Evolutionary conservation across 169 alveolate species (phyloP).

Genomic region (Plasmodium malariae): DNA sequence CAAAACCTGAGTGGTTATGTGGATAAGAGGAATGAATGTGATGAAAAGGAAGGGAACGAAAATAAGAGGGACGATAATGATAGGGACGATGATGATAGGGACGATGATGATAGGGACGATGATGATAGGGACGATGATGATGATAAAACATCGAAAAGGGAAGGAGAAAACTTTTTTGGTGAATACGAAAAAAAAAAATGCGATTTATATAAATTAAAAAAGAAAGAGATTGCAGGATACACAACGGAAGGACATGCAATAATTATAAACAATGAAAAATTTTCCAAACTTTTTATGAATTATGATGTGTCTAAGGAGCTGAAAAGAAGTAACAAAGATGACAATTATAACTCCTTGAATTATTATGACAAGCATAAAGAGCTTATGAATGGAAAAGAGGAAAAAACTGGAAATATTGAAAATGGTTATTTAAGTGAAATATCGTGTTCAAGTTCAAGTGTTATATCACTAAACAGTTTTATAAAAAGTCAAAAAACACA

Average conservation of each 20-base stretch:
- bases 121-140: neutral
- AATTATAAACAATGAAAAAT: conserved; percentile 51
- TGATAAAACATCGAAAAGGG: neutral
- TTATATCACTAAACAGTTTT: conserved; percentile 60
- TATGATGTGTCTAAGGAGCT: conserved; percentile 2
- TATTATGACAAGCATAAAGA: neutral
- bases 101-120: neutral
- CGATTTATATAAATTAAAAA: conserved; percentile 19
- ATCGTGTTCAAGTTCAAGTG: conserved; percentile 68
- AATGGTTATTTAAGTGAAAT: conserved; percentile 38
- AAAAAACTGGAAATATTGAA: neutral
- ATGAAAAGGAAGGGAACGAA: conserved; percentile 22
- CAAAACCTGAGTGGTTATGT: too few species aligned
- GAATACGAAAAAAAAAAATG: conserved; percentile 12
- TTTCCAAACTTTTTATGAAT: conserved; percentile 26
- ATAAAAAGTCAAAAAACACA: conserved; percentile 12
- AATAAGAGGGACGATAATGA: neutral
- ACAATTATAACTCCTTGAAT: neutral
- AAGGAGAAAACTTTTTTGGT: conserved; percentile 22
- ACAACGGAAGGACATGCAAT: conserved; percentile 63
- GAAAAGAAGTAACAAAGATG: neutral
- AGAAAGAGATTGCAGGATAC: conserved; percentile 46
- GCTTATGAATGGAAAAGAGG: neutral
- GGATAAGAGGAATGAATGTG: neutral
- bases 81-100: neutral